These are phyloP conservation scores for Domatiomyces globalis DNA, from an alignment of 2,329 filamentous ascomycete species.

Conservation along the genomic window DNA sequence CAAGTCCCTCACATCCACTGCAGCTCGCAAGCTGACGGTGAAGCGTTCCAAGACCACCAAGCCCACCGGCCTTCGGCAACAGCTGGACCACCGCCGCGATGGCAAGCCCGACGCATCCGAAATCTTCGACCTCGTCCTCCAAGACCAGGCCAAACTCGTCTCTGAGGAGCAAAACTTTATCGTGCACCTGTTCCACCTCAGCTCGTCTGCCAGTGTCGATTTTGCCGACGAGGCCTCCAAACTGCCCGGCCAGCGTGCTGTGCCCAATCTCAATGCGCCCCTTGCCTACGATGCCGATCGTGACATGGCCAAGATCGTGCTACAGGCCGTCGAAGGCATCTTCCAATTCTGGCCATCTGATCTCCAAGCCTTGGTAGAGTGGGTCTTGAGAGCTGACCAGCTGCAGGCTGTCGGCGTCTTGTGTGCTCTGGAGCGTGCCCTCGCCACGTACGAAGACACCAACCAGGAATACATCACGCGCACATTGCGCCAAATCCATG, in stretches of 20 bases:
- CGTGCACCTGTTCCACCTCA: slow-evolving; percentile 91
- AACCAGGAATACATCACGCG: slow-evolving; percentile 85
- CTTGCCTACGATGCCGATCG: slow-evolving; percentile 81
- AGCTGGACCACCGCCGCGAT: slow-evolving; percentile 40
- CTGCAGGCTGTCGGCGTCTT: slow-evolving; percentile 86
- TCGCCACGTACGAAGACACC: slow-evolving; percentile 67
- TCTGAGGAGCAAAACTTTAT: slow-evolving; percentile 94
- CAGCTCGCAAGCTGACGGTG: slow-evolving; percentile 80
- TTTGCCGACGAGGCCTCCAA: slow-evolving; percentile 61
- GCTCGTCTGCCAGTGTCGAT: slow-evolving; percentile 66
- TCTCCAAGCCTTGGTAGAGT: slow-evolving; percentile 66
- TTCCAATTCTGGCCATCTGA: slow-evolving; percentile 72
- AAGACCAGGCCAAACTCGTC: slow-evolving; percentile 69
- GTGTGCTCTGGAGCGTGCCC: slow-evolving; percentile 63
- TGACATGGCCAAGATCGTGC: slow-evolving; percentile 66
- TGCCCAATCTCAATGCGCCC: slow-evolving; percentile 57
- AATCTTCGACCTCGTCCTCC: slow-evolving; percentile 63
- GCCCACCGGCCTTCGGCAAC: slow-evolving; percentile 28
- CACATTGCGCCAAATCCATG: slow-evolving; percentile 64
- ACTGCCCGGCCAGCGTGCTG: slow-evolving; percentile 52
- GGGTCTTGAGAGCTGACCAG: slow-evolving; percentile 66
- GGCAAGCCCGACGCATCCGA: slow-evolving; percentile 62
- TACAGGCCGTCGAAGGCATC: slow-evolving; percentile 77
- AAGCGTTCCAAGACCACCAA: slow-evolving; percentile 72
- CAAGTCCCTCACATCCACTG: slow-evolving; percentile 47